Evolutionary conservation across 768 basidiomycete genomes (phyloP), one percentile per base, ranked within the genome.

Genomic region (Pisolithus albus): DNA sequence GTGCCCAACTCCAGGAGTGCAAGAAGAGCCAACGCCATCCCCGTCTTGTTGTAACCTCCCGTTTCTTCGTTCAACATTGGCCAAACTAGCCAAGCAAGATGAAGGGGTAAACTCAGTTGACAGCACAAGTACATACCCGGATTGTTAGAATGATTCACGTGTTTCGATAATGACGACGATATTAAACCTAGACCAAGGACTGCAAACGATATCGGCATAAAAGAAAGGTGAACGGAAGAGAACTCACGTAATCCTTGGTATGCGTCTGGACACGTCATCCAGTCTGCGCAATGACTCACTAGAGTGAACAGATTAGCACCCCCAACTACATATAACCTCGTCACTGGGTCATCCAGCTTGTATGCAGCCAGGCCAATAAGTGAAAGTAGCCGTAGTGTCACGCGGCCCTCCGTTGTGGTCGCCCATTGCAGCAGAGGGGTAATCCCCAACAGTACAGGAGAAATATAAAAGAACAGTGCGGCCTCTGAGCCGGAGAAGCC

Each of bases 401-500:
- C 69, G 44, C 78, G 72, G 2, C 84, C 84, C 19, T 68, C 64
- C 28, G 67, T 72, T 0, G 81, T 75, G 24, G 70, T 64, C 13
- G 74, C 72, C 68, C 78, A 78, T 4, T 66, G 61, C 32, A 72
- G 68, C 24, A 85, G 39, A 1, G 72, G 63, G 1, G 72, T 59
- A 39, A 78, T 64, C 0, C 76, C 71, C 11, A 93, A 75, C 13
- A 90, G 61, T 5, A 77, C 55, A 0, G 90, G 88, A 0, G 91
- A 82, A 24, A 94, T 76, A 7, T 82, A 80, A 7, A 79, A 76
- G 8, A 93, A 71, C 3, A 91, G 69, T 0, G 90, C 79, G 15
- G 89, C 73, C 62, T 95, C 92, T 34, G 84, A 80, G 5, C 92
- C 92, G 10, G 87, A 81, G 28, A 94, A 75, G 24, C 86, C 89